phyloP scores from a whole-genome alignment of 2,329 filamentous ascomycete species.

The Fonsecaea pedrosoi region DNA sequence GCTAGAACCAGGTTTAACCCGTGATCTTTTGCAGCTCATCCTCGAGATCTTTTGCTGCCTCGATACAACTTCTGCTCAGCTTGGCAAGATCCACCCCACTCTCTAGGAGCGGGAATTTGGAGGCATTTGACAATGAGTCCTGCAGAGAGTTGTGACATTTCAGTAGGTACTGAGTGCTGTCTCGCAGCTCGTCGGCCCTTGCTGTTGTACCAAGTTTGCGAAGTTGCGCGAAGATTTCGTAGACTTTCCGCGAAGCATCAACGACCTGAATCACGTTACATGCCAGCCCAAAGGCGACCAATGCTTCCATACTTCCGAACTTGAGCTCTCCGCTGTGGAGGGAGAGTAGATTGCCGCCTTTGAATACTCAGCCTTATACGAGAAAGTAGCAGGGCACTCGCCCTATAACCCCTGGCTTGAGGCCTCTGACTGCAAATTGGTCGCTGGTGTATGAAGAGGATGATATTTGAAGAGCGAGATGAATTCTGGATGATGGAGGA shows the following conservation, averaged over 20 bases:
- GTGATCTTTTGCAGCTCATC: neutral
- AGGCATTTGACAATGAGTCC: neutral
- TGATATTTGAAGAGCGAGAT: neutral
- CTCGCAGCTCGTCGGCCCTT: neutral
- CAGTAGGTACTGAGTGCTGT: slow-evolving; percentile 1
- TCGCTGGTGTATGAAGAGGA: neutral
- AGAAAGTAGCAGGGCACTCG: neutral
- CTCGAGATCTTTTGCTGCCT: neutral
- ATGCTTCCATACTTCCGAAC: slow-evolving; percentile 10
- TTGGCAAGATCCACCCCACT: neutral
- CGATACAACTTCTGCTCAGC: slow-evolving; percentile 5
- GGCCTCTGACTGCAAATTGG: neutral
- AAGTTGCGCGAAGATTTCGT: slow-evolving; percentile 10
- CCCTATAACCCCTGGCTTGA: neutral
- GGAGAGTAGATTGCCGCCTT: neutral
- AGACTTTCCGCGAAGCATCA: slow-evolving; percentile 6
- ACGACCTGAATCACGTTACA: slow-evolving; percentile 17
- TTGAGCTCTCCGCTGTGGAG: neutral
- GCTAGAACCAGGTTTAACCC: neutral
- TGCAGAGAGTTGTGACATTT: slow-evolving; percentile 1
- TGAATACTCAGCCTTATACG: neutral
- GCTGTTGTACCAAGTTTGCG: slow-evolving; percentile 12
- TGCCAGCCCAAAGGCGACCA: slow-evolving; percentile 6
- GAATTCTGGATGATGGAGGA: neutral
- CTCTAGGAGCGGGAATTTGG: neutral